Evolutionary conservation across 1,139 yeast genomes (phyloP), one percentile per base, ranked within the genome.

Genomic region (Blastobotrys apis): DNA sequence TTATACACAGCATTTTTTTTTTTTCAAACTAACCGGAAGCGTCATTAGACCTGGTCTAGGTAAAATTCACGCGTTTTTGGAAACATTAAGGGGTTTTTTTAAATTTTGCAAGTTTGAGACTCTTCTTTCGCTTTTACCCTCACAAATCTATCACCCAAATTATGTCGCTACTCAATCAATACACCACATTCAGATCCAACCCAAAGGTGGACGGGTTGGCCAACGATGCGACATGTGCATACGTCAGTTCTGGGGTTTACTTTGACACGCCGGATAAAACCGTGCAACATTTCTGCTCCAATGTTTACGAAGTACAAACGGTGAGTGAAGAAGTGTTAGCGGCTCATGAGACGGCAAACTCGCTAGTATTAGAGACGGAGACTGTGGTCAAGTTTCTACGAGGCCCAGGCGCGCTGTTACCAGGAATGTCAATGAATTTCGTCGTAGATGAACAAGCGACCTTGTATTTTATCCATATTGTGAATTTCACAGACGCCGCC

Each of bases 401-500:
- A 19, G 62, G 64, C 9, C 52, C 59, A 31, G 63, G 63, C 15
- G 52, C 59, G 6, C 47, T 50, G 31, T 50, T 58, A 12, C 59
- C 60, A 2, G 62, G 62, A 8, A 47, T 59, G 34, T 58, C 58
- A 37, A 45, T 48, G 44, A 56, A 57, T 47, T 51, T 60, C 37
- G 57, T 56, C 3, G 55, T 55, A n/a, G 62, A 58, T 43, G 56
- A 57, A 34, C 51, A 54, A 30, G 58, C 52, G 3, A 45, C 47
- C 8, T 38, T 57, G n/a, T 53, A 56, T 16, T 34, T 60, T 41
- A 43, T 59, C 22, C 61, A 59, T 33, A 42, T 53, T 17, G 58
- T 60, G 16, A 35, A 47, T 6, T 57, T 60, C 37, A 23, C 10
- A 6, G 26, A 23, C 10, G 26, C 6, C 26, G 51, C 48, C 6